These are phyloP conservation scores for Quercus cerris DNA, from an alignment of 306 rosid genomes.

Conservation along the genomic window DNA sequence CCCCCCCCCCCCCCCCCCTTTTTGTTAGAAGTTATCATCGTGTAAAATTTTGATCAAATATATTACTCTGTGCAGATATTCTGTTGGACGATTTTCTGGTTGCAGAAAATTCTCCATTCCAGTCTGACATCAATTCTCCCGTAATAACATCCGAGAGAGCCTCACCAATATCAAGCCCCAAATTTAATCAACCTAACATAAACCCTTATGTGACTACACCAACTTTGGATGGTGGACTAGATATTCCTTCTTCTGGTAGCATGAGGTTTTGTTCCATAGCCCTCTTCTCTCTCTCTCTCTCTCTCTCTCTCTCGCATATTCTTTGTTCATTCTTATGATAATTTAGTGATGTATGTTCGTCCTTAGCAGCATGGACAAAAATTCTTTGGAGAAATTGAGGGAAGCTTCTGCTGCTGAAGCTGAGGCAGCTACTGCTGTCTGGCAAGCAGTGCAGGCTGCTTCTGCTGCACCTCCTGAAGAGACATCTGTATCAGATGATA, in stretches of 20 bases:
- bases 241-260: slow-evolving; percentile 53
- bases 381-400: slow-evolving; percentile 91
- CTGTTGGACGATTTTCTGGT: slow-evolving; percentile 84
- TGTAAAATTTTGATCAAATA: slow-evolving; percentile 6
- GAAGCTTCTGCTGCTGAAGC: slow-evolving; percentile 99
- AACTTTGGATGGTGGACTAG: slow-evolving; percentile 45
- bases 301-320: background rate
- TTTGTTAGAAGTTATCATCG: background rate
- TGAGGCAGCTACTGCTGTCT: slow-evolving; percentile 93
- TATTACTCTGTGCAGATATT: slow-evolving; percentile 52
- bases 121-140: slow-evolving; percentile 53
- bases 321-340: slow-evolving; percentile 19
- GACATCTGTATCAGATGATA: slow-evolving; percentile 75
- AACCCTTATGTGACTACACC: slow-evolving; percentile 33
- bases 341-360: slow-evolving; percentile 9
- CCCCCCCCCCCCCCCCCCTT: no score
- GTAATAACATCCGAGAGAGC: slow-evolving; percentile 56
- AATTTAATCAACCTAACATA: slow-evolving; percentile 41
- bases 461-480: slow-evolving; percentile 66
- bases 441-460: slow-evolving; percentile 79
- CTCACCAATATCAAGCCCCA: slow-evolving; percentile 52
- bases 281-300: slow-evolving; percentile 20
- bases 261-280: slow-evolving; percentile 40
- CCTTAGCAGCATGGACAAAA: slow-evolving; percentile 70
- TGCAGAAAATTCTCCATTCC: slow-evolving; percentile 82